Percentiles rank a stretch among this genome's conserved stretches.
These are phyloP conservation scores for Viscum album DNA, from an alignment of 177 flowering plant species.

Conservation along the genomic window DNA sequence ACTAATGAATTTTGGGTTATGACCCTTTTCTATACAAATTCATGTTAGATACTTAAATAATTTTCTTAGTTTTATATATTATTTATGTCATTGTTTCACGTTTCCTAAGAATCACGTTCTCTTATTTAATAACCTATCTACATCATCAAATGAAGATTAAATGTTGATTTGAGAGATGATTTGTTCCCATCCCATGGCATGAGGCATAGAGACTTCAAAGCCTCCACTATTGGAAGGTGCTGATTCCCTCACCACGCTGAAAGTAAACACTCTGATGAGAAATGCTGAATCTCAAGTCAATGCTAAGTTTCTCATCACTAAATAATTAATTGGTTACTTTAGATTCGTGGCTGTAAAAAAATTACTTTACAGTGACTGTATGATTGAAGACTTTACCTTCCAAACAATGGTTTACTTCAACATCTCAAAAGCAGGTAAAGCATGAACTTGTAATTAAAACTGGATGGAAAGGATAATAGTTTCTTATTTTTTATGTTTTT, in stretches of 20 bases:
- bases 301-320: conserved; percentile 31
- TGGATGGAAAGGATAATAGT: not conserved
- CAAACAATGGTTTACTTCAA: conserved; percentile 62
- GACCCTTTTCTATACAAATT: conserved; percentile 5
- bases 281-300: conserved; percentile 36
- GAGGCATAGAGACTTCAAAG: too few relatives aligned
- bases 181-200: too few relatives aligned
- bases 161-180: too few relatives aligned
- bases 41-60: not conserved
- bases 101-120: too few relatives aligned
- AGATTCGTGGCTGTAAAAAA: too few relatives aligned
- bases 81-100: too few relatives aligned
- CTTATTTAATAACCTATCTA: too few relatives aligned
- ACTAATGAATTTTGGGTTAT: not conserved
- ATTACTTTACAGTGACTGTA: not conserved
- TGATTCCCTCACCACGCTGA: too few relatives aligned
- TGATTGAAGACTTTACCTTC: conserved; percentile 28
- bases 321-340: too few relatives aligned
- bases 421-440: conserved; percentile 60
- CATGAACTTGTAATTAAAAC: not conserved
- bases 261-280: conserved; percentile 26
- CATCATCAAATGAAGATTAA: too few relatives aligned
- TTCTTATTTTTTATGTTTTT: not conserved
- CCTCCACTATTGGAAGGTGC: too few relatives aligned
- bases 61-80: not conserved